Evolutionary conservation across 768 basidiomycete species (phyloP), one percentile per base, ranked within the genome.

Genomic region (Kwoniella newhampshirensis): DNA sequence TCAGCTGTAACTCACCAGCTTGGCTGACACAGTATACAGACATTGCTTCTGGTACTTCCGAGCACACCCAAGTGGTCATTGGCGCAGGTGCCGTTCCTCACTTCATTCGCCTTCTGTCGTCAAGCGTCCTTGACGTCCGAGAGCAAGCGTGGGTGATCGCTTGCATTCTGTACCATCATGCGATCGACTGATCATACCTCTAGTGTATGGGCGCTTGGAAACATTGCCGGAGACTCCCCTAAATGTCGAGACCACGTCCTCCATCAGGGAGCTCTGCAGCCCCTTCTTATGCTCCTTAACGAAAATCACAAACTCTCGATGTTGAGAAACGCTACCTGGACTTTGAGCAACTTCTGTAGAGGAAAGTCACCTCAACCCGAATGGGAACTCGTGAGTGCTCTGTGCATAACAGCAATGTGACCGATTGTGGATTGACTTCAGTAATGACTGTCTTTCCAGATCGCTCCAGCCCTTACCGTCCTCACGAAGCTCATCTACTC

Each of bases 231-330:
- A 59, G 96, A 99, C 78, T 94, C 91, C 64, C 96, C 96, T 20
- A 86, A 88, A 74, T 99, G 96, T 82, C 81, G 96, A 70, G 96
- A 99, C 75, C 93, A 92, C 69, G 96, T 98, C 50, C 84, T 99
- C 48, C 86, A 90, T 71, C 85, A 89, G 73, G 92, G 92, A 59
- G 94, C 96, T 28, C 81, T 99, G 60, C 82, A 91, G 54, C 96
- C 96, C n/a, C 81, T 99, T 54, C 80, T 98, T 61, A 85, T 86
- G 28, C 68, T 80, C 13, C 77, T 94, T 62, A 93, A 88, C 79
- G 94, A 99, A 78, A 87, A 97, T 70, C 92, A 98, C 83, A 99
- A 99, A 79, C 81, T 98, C 64, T 93, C 91, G 74, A 99, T 99
- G 94, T 86, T 98, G 30, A 59, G 79, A 59, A 97, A 99, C 76